phyloP scores from a whole-genome alignment of 1,284 basidiomycete genomes.

The Boletus hoseneyae region DNA sequence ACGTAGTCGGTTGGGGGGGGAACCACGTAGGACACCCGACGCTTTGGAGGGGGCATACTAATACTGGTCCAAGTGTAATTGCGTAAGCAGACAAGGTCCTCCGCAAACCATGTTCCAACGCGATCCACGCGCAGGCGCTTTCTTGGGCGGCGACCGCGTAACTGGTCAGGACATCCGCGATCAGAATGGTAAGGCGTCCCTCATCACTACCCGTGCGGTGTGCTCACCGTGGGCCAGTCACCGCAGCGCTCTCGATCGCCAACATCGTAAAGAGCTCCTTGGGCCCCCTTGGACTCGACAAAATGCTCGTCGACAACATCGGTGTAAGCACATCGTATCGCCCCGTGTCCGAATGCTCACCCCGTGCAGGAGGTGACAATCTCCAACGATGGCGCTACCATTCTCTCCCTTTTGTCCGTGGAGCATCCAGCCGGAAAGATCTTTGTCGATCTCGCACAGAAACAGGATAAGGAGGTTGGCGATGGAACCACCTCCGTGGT shows the following conservation, averaged over 20 bases:
- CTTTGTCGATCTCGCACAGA: conserved; percentile 97
- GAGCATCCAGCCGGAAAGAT: conserved; percentile 95
- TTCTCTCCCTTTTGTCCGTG: conserved; percentile 88
- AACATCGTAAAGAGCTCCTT: conserved; percentile 98
- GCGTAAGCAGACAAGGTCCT: conserved; percentile 26
- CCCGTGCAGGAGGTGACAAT: conserved; percentile 89
- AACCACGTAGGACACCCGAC: conserved; percentile 84
- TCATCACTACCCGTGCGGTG: conserved; percentile 19
- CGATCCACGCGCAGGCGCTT: conserved; percentile 83
- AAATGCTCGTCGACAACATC: conserved; percentile 99
- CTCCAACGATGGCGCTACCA: conserved; percentile 99
- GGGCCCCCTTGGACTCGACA: conserved; percentile 93
- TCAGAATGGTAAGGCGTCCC: conserved; percentile 74
- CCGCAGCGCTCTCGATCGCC: conserved; percentile 94
- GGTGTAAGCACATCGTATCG: conserved; percentile 57
- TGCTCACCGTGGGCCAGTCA: conserved; percentile 51
- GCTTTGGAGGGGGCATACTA: conserved; percentile 38
- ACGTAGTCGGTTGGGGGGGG: conserved; percentile 65
- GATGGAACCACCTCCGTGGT: conserved; percentile 99
- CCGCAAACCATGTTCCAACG: conserved; percentile 68
- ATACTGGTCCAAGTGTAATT: conserved; percentile 10
- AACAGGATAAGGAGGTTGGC: conserved; percentile 99
- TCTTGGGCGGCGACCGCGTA: conserved; percentile 91
- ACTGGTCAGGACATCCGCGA: conserved; percentile 95
- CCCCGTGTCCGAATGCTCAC: conserved; percentile 7